phyloP scores from a whole-genome alignment of 768 basidiomycete species.

The Mycena floridula region DNA sequence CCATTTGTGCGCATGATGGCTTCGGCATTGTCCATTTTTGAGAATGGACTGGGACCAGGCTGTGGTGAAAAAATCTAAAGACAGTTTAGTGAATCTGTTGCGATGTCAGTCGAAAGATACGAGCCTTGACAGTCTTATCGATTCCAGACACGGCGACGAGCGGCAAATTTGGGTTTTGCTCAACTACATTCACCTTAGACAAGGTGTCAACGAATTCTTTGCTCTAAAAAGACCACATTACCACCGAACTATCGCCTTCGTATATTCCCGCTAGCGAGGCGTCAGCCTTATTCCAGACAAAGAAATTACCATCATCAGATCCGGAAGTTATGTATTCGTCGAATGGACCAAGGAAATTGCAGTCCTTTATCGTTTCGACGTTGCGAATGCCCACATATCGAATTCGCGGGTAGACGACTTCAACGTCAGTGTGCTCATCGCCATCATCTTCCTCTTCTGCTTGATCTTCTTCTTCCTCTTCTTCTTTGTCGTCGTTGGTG shows the following conservation, averaged over 20 bases:
- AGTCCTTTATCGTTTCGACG: constrained; percentile 82
- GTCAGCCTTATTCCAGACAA: constrained; percentile 74
- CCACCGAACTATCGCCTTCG: constrained; percentile 76
- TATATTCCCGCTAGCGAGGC: constrained; percentile 67
- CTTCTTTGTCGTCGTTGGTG: constrained; percentile 23
- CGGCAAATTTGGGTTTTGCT: constrained; percentile 76
- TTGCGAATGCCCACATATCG: constrained; percentile 71
- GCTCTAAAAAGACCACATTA: too few species aligned
- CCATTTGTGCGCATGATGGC: constrained; percentile 54
- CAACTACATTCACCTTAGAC: constrained; percentile 85
- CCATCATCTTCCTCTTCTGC: constrained; percentile 18
- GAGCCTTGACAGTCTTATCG: constrained; percentile 77
- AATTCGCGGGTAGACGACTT: constrained; percentile 56
- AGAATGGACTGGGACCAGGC: constrained; percentile 40
- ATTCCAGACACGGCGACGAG: constrained; percentile 85
- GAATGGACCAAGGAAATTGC: constrained; percentile 79
- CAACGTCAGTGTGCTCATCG: constrained; percentile 28
- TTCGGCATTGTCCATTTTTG: constrained; percentile 44
- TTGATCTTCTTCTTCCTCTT: constrained; percentile 26
- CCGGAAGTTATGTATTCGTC: constrained; percentile 80
- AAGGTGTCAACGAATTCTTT: too few species aligned
- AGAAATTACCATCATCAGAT: constrained; percentile 84
- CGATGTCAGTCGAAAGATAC: constrained; percentile 5
- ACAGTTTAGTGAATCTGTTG: not conserved
- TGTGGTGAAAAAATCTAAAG: constrained; percentile 62